Percentiles rank a stretch among this genome's conserved stretches.
Conservation (phyloP, 495 filamentous ascomycete species). For the Penicilliopsis zonata region DNA sequence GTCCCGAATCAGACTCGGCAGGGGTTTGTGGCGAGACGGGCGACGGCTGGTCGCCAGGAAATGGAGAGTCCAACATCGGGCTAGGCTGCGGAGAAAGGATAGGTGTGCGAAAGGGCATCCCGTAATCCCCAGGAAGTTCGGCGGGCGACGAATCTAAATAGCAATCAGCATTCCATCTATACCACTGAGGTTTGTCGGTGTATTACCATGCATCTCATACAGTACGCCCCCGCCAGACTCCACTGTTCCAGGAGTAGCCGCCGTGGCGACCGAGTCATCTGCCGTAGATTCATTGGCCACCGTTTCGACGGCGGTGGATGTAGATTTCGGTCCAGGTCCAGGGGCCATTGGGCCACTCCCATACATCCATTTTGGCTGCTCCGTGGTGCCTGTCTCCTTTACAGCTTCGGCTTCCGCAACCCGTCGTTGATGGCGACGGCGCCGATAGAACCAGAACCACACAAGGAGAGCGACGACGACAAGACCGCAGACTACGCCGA, state of each 20-base stretch:
- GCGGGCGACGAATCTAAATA: too few relatives aligned
- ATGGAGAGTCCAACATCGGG: background rate
- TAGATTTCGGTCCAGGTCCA: slow-evolving; percentile 4
- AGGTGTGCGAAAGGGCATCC: background rate
- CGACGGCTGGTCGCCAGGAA: slow-evolving; percentile 2
- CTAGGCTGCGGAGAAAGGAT: background rate
- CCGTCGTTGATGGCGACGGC: slow-evolving; percentile 29
- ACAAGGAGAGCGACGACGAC: slow-evolving; percentile 41
- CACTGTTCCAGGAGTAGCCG: background rate
- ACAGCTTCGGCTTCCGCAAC: background rate
- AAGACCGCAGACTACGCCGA: slow-evolving; percentile 56
- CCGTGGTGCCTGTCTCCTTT: slow-evolving; percentile 3
- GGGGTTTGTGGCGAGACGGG: slow-evolving; percentile 5
- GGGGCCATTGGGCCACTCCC: slow-evolving; percentile 6
- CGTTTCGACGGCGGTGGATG: slow-evolving; percentile 6
- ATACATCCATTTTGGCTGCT: slow-evolving; percentile 7
- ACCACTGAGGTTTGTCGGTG: too few relatives aligned
- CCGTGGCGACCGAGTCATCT: background rate
- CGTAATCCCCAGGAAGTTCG: too few relatives aligned
- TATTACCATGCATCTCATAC: slow-evolving; percentile 1
- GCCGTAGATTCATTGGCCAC: background rate
- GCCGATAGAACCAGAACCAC: slow-evolving; percentile 41
- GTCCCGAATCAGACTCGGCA: background rate
- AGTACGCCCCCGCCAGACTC: background rate
- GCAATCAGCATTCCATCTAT: background rate